Conservation (phyloP, 768 basidiomycete genomes). For the Termitomyces bulborhizus region DNA sequence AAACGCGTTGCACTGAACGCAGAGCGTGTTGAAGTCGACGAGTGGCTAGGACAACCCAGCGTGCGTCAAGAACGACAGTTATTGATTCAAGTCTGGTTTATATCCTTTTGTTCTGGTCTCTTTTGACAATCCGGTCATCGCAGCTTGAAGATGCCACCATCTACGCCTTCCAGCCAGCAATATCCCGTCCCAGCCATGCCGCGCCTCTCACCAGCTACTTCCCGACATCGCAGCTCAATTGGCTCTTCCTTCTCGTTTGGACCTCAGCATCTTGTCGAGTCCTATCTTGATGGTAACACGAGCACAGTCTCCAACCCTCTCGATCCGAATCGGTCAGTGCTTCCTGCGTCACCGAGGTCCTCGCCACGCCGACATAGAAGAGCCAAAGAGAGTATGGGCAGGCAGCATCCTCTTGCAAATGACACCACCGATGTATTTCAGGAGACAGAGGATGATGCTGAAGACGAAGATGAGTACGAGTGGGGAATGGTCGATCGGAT, state of each 20-base stretch:
- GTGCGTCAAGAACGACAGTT: neutral
- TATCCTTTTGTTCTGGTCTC: neutral
- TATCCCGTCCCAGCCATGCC: constrained; percentile 43
- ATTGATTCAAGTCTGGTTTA: neutral
- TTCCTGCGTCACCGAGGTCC: constrained; percentile 66
- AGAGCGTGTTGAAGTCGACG: neutral
- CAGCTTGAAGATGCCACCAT: constrained; percentile 28
- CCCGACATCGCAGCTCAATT: constrained; percentile 62
- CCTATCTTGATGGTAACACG: constrained; percentile 55
- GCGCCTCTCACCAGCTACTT: constrained; percentile 46
- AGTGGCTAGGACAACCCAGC: too few relatives aligned
- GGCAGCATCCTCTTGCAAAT: constrained; percentile 68
- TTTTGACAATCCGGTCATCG: neutral
- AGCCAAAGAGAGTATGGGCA: constrained; percentile 43
- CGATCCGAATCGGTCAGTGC: constrained; percentile 77
- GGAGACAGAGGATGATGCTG: constrained; percentile 55
- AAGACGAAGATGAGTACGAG: constrained; percentile 53
- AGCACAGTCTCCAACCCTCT: constrained; percentile 24
- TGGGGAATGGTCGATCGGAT: constrained; percentile 94
- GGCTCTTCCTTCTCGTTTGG: constrained; percentile 82
- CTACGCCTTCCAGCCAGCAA: constrained; percentile 41
- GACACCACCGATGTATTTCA: constrained; percentile 75
- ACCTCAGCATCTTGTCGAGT: constrained; percentile 69
- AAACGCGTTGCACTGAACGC: neutral
- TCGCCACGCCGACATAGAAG: constrained; percentile 56